phyloP scores from a whole-genome alignment of 2,329 filamentous ascomycete species.

The Penicillium sp. region DNA sequence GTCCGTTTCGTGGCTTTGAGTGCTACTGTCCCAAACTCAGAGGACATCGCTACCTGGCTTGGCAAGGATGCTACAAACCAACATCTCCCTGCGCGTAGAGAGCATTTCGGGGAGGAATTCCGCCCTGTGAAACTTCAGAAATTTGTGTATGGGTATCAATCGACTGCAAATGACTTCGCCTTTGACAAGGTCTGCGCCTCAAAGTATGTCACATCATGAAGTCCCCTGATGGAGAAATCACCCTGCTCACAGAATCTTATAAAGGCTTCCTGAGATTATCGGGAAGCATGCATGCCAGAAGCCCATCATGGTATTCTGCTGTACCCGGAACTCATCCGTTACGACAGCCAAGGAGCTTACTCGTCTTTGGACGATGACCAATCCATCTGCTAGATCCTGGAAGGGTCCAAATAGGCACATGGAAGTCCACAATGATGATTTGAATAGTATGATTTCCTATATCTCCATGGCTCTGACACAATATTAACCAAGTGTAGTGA shows the following conservation, averaged over 20 bases:
- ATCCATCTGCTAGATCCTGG: constrained; percentile 60
- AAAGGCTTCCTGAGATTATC: constrained; percentile 65
- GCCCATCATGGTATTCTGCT: constrained; percentile 80
- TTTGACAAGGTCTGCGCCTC: constrained; percentile 69
- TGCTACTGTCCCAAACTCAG: constrained; percentile 77
- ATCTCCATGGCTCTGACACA: background rate
- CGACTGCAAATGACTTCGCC: constrained; percentile 65
- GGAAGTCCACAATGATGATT: constrained; percentile 56
- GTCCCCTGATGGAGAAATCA: background rate
- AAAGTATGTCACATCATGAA: constrained; percentile 43
- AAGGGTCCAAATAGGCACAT: constrained; percentile 53
- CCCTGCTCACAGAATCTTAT: background rate
- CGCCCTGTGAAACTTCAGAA: constrained; percentile 74
- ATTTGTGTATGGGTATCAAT: constrained; percentile 69
- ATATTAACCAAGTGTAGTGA: constrained; percentile 35
- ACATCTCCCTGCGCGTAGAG: constrained; percentile 61
- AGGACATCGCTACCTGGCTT: constrained; percentile 77
- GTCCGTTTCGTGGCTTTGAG: constrained; percentile 79
- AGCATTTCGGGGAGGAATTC: constrained; percentile 75
- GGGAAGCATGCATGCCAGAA: constrained; percentile 65
- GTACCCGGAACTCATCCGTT: constrained; percentile 68
- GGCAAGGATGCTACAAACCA: constrained; percentile 62
- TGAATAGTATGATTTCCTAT: constrained; percentile 50
- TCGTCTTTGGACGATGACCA: constrained; percentile 60
- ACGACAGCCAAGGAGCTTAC: constrained; percentile 66